These are phyloP conservation scores for Xylaria sp. DNA, from an alignment of 2,329 filamentous ascomycete genomes.

Conservation along the genomic window DNA sequence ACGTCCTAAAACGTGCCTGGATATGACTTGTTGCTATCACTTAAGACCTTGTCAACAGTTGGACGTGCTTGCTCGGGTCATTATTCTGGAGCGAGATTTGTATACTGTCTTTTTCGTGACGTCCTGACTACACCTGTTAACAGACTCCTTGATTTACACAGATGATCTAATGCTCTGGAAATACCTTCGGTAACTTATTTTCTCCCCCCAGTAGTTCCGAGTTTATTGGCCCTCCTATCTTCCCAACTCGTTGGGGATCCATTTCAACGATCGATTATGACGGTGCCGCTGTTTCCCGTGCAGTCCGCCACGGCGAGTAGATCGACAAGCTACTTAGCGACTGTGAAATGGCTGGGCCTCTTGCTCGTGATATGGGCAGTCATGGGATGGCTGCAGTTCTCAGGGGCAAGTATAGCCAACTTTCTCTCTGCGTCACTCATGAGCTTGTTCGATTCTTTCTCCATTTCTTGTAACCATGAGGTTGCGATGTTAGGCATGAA, in stretches of 20 bases:
- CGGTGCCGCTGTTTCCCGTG: constrained; percentile 6
- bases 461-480: neutral
- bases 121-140: neutral
- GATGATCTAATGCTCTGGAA: neutral
- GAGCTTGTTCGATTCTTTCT: too few relatives aligned
- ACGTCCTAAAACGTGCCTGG: neutral
- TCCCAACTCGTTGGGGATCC: neutral
- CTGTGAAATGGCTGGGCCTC: constrained; percentile 23
- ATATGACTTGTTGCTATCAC: too few relatives aligned
- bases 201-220: neutral
- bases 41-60: neutral
- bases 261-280: neutral
- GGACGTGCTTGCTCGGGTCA: neutral
- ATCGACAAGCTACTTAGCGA: constrained; percentile 4
- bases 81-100: neutral
- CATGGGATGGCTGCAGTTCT: constrained; percentile 17
- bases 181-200: neutral
- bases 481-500: neutral
- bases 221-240: neutral
- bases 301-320: constrained; percentile 4
- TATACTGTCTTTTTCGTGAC: too few relatives aligned
- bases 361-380: constrained; percentile 32
- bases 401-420: constrained; percentile 8
- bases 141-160: neutral
- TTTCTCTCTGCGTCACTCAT: neutral